A percentile compares a stretch with the other conserved stretches of the same genome.
Evolutionary conservation across 2,329 filamentous ascomycete species (phyloP).

Genomic region (Whalleya microplaca): DNA sequence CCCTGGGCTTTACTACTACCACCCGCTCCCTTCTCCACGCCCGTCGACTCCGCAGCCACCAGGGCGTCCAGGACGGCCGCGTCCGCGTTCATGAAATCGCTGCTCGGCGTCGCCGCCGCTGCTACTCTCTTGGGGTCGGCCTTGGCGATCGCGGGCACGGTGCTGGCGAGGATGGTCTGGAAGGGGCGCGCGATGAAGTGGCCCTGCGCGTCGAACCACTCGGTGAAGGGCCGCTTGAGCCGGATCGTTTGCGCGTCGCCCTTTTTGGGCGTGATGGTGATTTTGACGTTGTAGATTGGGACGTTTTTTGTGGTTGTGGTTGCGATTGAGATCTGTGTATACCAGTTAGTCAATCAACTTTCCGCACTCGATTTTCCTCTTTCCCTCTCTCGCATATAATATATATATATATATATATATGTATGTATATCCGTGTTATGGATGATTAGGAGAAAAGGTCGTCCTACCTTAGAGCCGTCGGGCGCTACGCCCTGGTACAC

Average conservation of each 20-base stretch:
- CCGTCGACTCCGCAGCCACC: constrained; percentile 31
- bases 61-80: constrained; percentile 54
- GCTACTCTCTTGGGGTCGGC: constrained; percentile 65
- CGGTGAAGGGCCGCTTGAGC: constrained; percentile 67
- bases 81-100: constrained; percentile 43
- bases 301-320: constrained; percentile 78
- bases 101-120: constrained; percentile 29
- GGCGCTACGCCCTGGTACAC: constrained; percentile 76
- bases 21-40: constrained; percentile 25
- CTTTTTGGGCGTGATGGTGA: constrained; percentile 55
- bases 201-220: constrained; percentile 77
- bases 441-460: neutral
- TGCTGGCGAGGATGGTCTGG: constrained; percentile 75
- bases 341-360: neutral
- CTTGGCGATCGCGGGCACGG: constrained; percentile 66
- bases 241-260: constrained; percentile 50
- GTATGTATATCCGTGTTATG: neutral
- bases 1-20: too few relatives aligned
- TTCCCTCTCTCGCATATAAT: neutral
- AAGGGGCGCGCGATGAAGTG: constrained; percentile 76
- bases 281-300: constrained; percentile 76
- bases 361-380: neutral
- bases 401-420: neutral
- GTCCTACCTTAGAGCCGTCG: constrained; percentile 51
- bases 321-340: constrained; percentile 69